Evolutionary conservation across 2,329 filamentous ascomycete species (phyloP), one percentile per base, ranked within the genome.

Genomic region (Corniculantispora saksenae): DNA sequence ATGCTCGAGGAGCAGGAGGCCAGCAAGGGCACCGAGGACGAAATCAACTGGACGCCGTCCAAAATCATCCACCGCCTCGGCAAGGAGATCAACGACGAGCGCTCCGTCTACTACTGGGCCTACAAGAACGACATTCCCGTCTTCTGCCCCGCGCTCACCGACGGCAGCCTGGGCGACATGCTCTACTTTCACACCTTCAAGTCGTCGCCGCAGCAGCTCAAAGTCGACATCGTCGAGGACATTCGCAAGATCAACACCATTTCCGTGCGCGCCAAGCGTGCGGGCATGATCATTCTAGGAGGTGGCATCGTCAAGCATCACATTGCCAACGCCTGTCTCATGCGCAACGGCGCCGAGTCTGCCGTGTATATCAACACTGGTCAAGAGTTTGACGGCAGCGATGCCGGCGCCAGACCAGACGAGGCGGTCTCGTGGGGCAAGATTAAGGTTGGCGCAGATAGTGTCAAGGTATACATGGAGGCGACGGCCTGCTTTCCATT

Each of bases 391-490:
- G 95, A 99, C 76, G 95, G 95, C 3, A 97, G 93, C 72, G 95
- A 99, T 80, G 94, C 95, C 0, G 95, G 95, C 1, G 95, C 95
- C 3, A 84, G 95, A 63, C 95, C 95, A 5, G 95, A 99, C 73
- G 95, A 99, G 80, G 95, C 95, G 6, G 92, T 99, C 19, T 97
- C 94, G 68, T 99, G 95, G 95, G 95, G 95, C 3, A 99, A 99
- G 83, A 97, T 99, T 78, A 97, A 96, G 78, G 83, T 89, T 50
- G 91, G 90, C 61, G 95, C 91, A 1, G 90, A 95, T 68, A 91
- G 89, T 71, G 94, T 98, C 64, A 99, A 98, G 88, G 86, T 89
- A 1, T 89, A 89, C 69, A 79, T 86, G 50, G 87, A 90, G 70
- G 87, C 86, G 2, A 89, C 87, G 0, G 82, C 86, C 0, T 88